These are phyloP conservation scores for Apiospora aurea DNA, from an alignment of 2,329 filamentous ascomycete species.

Conservation along the genomic window DNA sequence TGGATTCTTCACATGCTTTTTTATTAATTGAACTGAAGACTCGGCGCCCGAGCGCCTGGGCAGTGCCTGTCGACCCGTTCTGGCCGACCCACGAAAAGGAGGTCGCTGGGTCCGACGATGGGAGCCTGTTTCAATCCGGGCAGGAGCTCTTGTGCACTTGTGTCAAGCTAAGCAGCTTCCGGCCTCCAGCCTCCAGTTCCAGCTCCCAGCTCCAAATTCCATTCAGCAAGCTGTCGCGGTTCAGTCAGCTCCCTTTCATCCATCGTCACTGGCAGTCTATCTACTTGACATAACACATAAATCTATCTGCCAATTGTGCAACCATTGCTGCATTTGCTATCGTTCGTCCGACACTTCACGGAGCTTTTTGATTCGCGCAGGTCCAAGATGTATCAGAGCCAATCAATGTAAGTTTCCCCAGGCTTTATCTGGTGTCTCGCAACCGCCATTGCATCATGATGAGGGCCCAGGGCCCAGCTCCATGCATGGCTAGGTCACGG, in stretches of 20 bases:
- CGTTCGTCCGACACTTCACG: background rate
- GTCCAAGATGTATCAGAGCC: background rate
- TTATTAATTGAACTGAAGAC: background rate
- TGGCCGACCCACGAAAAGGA: background rate
- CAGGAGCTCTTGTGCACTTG: background rate
- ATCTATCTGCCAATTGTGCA: background rate
- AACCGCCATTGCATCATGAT: slow-evolving; percentile 17
- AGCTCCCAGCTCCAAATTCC: background rate
- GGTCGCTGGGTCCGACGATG: background rate
- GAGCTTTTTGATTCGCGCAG: background rate
- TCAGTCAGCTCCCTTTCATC: background rate
- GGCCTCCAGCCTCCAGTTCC: too few species aligned
- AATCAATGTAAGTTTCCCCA: slow-evolving; percentile 6
- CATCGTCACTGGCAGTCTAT: background rate
- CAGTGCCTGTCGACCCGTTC: background rate
- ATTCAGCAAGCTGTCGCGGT: too few species aligned
- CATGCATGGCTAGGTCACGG: background rate
- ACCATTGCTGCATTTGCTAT: background rate
- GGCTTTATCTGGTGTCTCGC: slow-evolving; percentile 11
- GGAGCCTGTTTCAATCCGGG: background rate
- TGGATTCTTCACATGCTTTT: slow-evolving; percentile 9
- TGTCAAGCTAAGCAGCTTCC: background rate
- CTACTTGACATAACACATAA: background rate
- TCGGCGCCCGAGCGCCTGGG: slow-evolving; percentile 8
- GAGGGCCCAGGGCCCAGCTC: slow-evolving; percentile 2